These are phyloP conservation scores for Ensete ventricosum DNA, from an alignment of 176 grass and related monocot genomes.

Conservation along the genomic window DNA sequence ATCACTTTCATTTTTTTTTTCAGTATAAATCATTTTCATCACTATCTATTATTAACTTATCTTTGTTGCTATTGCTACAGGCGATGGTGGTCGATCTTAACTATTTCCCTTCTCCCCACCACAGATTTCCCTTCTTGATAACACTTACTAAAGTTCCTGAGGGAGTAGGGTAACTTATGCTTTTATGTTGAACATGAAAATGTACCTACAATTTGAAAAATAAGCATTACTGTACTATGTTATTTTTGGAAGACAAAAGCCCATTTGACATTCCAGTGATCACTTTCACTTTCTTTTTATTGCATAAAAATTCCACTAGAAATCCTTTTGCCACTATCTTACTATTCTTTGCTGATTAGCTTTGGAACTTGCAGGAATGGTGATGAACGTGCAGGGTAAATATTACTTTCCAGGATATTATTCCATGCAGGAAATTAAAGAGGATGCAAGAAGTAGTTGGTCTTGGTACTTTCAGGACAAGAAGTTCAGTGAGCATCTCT, in stretches of 20 bases:
- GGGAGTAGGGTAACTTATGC: too few relatives aligned
- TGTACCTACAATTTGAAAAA: too few relatives aligned
- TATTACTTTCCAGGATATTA: conserved; percentile 47
- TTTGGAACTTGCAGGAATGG: conserved; percentile 45
- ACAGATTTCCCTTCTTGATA: too few relatives aligned
- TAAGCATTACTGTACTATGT: too few relatives aligned
- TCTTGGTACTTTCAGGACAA: conserved; percentile 37
- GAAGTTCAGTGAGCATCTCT: conserved; percentile 22
- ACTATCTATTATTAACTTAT: not conserved
- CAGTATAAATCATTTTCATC: not conserved
- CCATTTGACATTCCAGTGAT: too few relatives aligned
- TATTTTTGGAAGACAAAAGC: too few relatives aligned
- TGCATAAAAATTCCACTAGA: not conserved
- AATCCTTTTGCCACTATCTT: not conserved
- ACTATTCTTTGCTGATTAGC: conserved; percentile 11
- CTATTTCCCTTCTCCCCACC: too few relatives aligned
- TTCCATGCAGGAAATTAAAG: conserved; percentile 40
- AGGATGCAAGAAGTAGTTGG: conserved; percentile 37
- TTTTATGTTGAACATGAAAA: too few relatives aligned
- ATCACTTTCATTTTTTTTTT: not conserved
- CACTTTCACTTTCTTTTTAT: not conserved
- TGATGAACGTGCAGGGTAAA: conserved; percentile 46
- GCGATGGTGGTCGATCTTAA: too few relatives aligned
- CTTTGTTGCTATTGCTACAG: not conserved
- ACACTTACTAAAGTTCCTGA: too few relatives aligned